phyloP scores from a whole-genome alignment of 768 basidiomycete species.

The Cystoderma amianthinum region DNA sequence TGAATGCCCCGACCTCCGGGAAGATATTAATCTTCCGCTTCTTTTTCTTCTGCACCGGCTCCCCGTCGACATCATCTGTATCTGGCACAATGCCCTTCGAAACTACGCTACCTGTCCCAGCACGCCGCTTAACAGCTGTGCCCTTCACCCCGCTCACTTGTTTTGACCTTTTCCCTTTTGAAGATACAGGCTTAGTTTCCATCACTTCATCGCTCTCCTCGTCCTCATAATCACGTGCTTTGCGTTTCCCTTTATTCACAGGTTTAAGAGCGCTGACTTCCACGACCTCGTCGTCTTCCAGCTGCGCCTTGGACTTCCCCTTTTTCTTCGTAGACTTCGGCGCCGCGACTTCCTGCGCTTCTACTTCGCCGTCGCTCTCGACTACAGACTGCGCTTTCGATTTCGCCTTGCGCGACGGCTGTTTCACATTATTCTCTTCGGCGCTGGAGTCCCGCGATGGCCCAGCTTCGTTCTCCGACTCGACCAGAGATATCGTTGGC shows the following conservation, averaged over 20 bases:
- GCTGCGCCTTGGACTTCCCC: conserved; percentile 22
- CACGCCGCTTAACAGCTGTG: conserved; percentile 9
- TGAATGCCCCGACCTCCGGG: conserved; percentile 36
- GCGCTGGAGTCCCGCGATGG: conserved; percentile 8
- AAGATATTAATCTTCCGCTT: conserved; percentile 68
- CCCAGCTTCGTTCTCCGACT: conserved; percentile 12
- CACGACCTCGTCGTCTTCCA: conserved; percentile 7
- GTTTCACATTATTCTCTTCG: background rate
- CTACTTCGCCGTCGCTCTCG: conserved; percentile 6
- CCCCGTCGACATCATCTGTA: conserved; percentile 12
- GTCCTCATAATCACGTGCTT: conserved; percentile 10
- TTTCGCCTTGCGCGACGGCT: conserved; percentile 11
- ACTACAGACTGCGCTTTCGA: conserved; percentile 9
- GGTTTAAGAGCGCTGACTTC: background rate
- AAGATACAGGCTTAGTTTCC: conserved; percentile 8
- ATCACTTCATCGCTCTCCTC: conserved; percentile 17
- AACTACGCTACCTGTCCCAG: conserved; percentile 9
- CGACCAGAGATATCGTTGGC: conserved; percentile 4
- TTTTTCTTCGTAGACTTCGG: conserved; percentile 13
- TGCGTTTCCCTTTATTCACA: conserved; percentile 7
- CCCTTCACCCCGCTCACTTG: conserved; percentile 6
- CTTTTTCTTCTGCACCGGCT: conserved; percentile 49
- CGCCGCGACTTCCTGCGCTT: conserved; percentile 10
- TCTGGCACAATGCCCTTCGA: conserved; percentile 8
- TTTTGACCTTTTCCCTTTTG: conserved; percentile 9